Percentiles rank a stretch among this genome's conserved stretches.
Conservation (phyloP, 768 basidiomycete genomes). For the Russula sp. region DNA sequence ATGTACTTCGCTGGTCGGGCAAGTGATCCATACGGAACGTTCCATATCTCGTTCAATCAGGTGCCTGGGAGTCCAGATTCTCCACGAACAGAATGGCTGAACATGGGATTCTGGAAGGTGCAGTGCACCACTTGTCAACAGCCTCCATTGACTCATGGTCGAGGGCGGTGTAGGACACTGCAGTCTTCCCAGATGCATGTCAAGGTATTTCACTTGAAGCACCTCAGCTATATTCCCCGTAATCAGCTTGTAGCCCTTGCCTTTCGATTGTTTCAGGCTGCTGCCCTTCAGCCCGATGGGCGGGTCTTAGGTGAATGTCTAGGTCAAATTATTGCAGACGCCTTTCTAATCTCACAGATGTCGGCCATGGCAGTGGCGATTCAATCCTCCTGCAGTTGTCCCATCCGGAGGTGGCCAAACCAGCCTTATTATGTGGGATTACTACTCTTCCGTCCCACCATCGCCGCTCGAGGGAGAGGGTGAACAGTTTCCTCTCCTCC, state of each 20-base stretch:
- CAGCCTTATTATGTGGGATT: constrained; percentile 46
- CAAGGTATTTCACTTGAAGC: constrained; percentile 35
- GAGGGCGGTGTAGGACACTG: constrained; percentile 33
- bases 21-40: constrained; percentile 50
- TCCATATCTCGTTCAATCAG: constrained; percentile 48
- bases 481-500: constrained; percentile 21
- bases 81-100: constrained; percentile 60
- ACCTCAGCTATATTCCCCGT: background rate
- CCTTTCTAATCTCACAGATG: constrained; percentile 36
- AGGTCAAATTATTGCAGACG: background rate
- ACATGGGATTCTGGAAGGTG: constrained; percentile 67
- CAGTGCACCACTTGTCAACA: constrained; percentile 6
- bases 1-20: constrained; percentile 1
- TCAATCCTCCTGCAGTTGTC: constrained; percentile 50
- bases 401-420: constrained; percentile 39
- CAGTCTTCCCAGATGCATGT: constrained; percentile 51
- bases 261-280: constrained; percentile 39
- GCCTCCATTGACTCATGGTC: background rate
- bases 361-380: constrained; percentile 63
- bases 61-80: constrained; percentile 29
- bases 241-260: constrained; percentile 39
- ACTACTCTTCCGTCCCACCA: constrained; percentile 48
- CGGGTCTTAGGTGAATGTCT: constrained; percentile 44
- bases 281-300: constrained; percentile 34
- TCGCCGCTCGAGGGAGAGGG: constrained; percentile 37